Conservation (phyloP, 1,139 yeast genomes). For the Kodamaea sp. region DNA sequence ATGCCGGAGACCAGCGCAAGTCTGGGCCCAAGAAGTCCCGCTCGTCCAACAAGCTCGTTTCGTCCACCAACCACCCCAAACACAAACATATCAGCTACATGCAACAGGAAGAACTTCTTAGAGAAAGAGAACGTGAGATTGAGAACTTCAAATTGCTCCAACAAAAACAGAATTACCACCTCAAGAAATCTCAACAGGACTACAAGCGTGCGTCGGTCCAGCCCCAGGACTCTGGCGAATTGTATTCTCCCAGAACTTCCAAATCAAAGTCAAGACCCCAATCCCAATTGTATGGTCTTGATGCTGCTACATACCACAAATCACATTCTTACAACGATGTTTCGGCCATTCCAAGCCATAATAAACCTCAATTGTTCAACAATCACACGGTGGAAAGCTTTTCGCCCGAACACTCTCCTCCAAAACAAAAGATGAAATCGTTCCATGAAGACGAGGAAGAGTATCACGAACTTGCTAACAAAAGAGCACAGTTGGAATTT, state of each 20-base stretch:
- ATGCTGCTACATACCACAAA: conserved; percentile 9
- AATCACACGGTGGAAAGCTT: conserved; percentile 30
- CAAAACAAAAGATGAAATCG: conserved; percentile 6
- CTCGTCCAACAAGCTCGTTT: conserved; percentile 20
- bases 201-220: conserved; percentile 7
- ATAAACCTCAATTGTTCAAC: conserved; percentile 14
- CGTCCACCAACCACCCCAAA: conserved; percentile 23
- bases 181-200: conserved; percentile 21
- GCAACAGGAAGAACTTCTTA: conserved; percentile 19
- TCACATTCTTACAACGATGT: conserved; percentile 19
- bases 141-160: conserved; percentile 34
- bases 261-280: conserved; percentile 18
- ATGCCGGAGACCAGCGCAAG: conserved; percentile 14
- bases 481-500: conserved; percentile 42
- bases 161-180: conserved; percentile 33
- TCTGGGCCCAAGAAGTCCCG: conserved; percentile 18
- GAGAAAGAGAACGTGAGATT: conserved; percentile 32
- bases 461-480: conserved; percentile 33
- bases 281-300: conserved; percentile 14
- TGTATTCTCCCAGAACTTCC: conserved; percentile 1
- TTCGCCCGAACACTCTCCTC: conserved; percentile 28
- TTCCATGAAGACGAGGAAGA: conserved; percentile 16
- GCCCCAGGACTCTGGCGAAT: conserved; percentile 2
- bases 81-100: conserved; percentile 18
- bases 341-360: conserved; percentile 9